Evolutionary conservation across 768 basidiomycete species (phyloP).

Genomic region (Cystobasidium tubakii): DNA sequence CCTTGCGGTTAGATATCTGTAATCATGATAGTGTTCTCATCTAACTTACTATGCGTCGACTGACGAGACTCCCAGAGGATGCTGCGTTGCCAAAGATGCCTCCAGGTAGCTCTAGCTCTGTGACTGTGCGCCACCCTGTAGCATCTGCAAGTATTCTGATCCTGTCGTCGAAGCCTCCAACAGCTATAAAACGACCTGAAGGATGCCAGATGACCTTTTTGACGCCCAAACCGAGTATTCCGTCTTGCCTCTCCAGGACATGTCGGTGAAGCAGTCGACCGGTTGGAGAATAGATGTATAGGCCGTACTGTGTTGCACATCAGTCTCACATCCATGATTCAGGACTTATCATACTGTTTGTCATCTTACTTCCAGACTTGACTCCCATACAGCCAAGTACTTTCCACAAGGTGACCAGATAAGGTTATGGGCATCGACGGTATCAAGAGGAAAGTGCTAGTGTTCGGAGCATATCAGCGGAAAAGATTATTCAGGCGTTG

Average conservation of each 20-base stretch:
- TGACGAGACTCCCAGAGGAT: not conserved
- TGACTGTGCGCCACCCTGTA: not conserved
- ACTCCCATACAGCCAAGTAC: conserved; percentile 49
- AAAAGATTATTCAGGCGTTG: conserved; percentile 9
- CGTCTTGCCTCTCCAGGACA: conserved; percentile 12
- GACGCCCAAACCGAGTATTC: conserved; percentile 42
- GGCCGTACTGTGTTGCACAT: conserved; percentile 45
- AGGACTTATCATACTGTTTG: not conserved
- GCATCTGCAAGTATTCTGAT: conserved; percentile 36
- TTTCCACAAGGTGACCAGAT: conserved; percentile 50
- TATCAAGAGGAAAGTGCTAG: conserved; percentile 49
- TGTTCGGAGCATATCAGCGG: not conserved
- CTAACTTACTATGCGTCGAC: not conserved
- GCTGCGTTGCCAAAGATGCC: conserved; percentile 1
- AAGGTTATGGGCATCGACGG: conserved; percentile 48
- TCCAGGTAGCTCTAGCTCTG: conserved; percentile 22
- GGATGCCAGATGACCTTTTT: conserved; percentile 41
- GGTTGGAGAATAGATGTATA: conserved; percentile 48
- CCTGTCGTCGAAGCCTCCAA: conserved; percentile 44
- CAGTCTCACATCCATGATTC: not conserved
- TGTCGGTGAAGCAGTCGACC: conserved; percentile 45
- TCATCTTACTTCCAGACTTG: conserved; percentile 45
- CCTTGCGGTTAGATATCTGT: not conserved
- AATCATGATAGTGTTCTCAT: not conserved
- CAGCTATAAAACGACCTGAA: conserved; percentile 39